Base-by-base conservation (phyloP, 2,329 filamentous ascomycete genomes). In the Epichloe elymi region DNA sequence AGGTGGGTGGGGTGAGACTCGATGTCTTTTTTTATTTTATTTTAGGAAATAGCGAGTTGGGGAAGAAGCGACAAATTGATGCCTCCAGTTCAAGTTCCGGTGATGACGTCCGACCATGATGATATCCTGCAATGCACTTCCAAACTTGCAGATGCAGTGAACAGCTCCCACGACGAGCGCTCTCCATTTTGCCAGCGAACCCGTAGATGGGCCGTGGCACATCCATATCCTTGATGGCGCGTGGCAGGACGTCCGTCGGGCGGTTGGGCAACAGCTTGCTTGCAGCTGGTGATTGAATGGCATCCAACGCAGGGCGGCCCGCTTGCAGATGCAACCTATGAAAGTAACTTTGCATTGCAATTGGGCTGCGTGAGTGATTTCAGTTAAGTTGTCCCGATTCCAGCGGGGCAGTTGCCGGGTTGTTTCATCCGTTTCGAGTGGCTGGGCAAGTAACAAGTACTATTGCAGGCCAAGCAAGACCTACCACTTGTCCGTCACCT, bases 1-100 rank as follows among this genome's bases (percentile, higher is more conserved):
- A 61, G 45, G 65, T 67, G 45, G 45, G 65, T 67, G 45, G 68
- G 69, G 53, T 67, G 44, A 46, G 17, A 23, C 23, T 23, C 5
- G 5, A 23, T 23, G 23, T 6, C 5, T 23, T 23, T 23, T 19
- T 19, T 19, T n/a, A n/a, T n/a, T n/a, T n/a, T n/a, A n/a, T 23
- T 23, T 23, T 23, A 2, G 15, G 36, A 38, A 38, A 11, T 14
- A n/a, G 36, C 36, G 36, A 38, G 36, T 38, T 38, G 36, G n/a
- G 12, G 26, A 30, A 30, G 26, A 26, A 26, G 23, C 6, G 23
- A 26, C 23, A 8, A 26, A 8, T 8, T 7, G 23, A 26, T 26
- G 38, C 38, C 8, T 41, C 15, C 10, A n/a, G 39, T 41, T 10
- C 37, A 15, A 39, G 39, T 17, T 17, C 17, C 4, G 38, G 38